Base-by-base conservation (phyloP, 2,329 filamentous ascomycete genomes). In the Fusarium pilosicola region DNA sequence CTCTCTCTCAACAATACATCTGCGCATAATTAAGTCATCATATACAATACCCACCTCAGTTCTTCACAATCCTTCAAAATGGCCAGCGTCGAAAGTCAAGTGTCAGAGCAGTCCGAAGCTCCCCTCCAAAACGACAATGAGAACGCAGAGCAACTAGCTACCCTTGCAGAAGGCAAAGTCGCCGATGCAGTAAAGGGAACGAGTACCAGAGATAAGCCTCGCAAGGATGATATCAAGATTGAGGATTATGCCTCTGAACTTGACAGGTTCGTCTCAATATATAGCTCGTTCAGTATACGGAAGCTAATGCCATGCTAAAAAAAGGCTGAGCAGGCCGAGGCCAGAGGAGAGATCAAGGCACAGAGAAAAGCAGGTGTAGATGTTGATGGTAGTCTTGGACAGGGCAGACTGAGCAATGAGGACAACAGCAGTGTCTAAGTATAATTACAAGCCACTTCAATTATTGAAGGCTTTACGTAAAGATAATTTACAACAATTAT, bases 101-200 rank as follows among this genome's bases (percentile, higher is more conserved):
- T 45, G 15, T 68, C 72, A 32, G 67, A 70, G 41, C 61, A 60
- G 26, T 32, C 26, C n/a, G 41, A 59, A 12, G 34, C 52, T 44
- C 59, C 59, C 22, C 66, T 70, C 1, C 68, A 76, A 41, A 76
- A 76, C 26, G 56, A 71, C 18, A 76, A 76, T n/a, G 74, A 74
- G 45, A 55, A 76, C 26, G 68, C 69, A 20, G 74, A 76, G 30
- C 74, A 76, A 34, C 30, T 76, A 11, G 74, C 71, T 7, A 76
- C 74, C 10, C 58, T 76, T 4, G 58, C 74, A 34, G 74, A 76
- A 56, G 74, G 74, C 36, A 76, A 76, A 34, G 68, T 76, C 26
- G 74, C 74, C 6, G 71, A 73, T 46, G 74, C 71, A 22, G 74
- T 76, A 2, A 67, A 76, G 49, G 48, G 46, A 7, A 49, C 69